Base-by-base conservation (phyloP, 148 eudicot species). In the Persicaria tinctoria region DNA sequence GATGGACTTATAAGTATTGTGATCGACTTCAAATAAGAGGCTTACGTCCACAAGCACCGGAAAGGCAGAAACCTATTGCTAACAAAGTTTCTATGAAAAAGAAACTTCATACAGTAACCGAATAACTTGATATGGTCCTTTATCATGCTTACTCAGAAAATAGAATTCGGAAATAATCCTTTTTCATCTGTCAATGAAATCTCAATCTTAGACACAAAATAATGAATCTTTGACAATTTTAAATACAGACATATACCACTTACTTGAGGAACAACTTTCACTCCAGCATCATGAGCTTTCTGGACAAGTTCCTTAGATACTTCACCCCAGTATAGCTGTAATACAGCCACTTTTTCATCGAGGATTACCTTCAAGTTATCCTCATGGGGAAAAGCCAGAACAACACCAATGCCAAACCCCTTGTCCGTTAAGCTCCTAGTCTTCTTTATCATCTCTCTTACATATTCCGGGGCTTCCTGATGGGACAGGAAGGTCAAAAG, bases 261-360 rank as follows among this genome's bases (percentile, higher is more conserved):
- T 82, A 94, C 98, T 77, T 94, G 98, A 51, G 93, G 97, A 85
- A 94, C 90, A 81, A 94, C 88, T 81, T 87, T 94, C 53, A 94
- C 93, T 41, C 96, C 96, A 20, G 92, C 96, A 78, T 79, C 80
- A 84, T 92, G 98, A 78, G 96, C 96, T 85, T 80, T 78, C 74
- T 23, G 75, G 41, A 94, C 92, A 48, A 92, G 83, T 59, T 92
- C 96, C 73, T 90, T 68, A 2, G 97, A 77, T 74, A 86, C 88
- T 72, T 92, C 93, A 44, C 98, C 98, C 98, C 97, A 94, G 57
- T 87, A 94, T 70, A 92, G 79, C 75, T 94, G 92, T 85, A 94
- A 82, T 57, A 94, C 81, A 4, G 91, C 87, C 68, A 94, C 98
- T 73, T 86, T 92, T 78, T 92, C 98, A 46, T 92, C 96, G 44